Conservation (phyloP, 371 early-diverging fungal genomes). For the Mucor mucedo region DNA sequence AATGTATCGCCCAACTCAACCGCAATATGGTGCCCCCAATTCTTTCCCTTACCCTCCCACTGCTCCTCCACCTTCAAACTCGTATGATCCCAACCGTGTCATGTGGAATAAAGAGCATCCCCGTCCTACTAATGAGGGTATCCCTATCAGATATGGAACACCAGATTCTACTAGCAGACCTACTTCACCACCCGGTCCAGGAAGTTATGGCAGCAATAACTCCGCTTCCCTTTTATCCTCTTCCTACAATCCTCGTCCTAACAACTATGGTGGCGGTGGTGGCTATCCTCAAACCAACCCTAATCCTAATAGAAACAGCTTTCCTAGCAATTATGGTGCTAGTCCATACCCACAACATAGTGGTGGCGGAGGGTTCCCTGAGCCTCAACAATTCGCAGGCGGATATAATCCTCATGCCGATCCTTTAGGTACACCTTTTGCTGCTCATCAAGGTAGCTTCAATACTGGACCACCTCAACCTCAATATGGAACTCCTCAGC, state of each 20-base stretch:
- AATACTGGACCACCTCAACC: slow-evolving; percentile 1
- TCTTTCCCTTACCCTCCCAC: background rate
- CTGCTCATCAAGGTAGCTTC: slow-evolving; percentile 34
- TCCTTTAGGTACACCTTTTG: slow-evolving; percentile 35
- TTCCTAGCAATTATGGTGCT: slow-evolving; percentile 4
- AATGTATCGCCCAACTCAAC: slow-evolving; percentile 1
- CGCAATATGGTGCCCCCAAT: too few relatives aligned
- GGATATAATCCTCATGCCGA: slow-evolving; percentile 22
- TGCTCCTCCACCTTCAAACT: too few relatives aligned
- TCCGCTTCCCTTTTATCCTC: slow-evolving; percentile 31
- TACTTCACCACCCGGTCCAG: slow-evolving; percentile 17
- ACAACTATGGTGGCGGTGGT: slow-evolving; percentile 15
- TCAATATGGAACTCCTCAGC: slow-evolving; percentile 9
- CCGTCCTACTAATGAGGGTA: background rate
- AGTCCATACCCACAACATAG: slow-evolving; percentile 12
- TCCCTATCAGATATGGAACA: too few relatives aligned
- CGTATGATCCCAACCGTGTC: slow-evolving; percentile 21
- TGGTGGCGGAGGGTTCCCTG: slow-evolving; percentile 23
- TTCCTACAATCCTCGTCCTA: slow-evolving; percentile 26
- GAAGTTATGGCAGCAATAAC: background rate
- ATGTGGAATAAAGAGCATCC: slow-evolving; percentile 3
- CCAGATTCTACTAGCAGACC: slow-evolving; percentile 26
- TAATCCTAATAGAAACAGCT: slow-evolving; percentile 22
- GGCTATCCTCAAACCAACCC: slow-evolving; percentile 4
- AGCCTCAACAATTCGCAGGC: slow-evolving; percentile 30